Evolutionary conservation across 1,139 yeast species (phyloP).

Genomic region (Debaryomyces singareniensis): DNA sequence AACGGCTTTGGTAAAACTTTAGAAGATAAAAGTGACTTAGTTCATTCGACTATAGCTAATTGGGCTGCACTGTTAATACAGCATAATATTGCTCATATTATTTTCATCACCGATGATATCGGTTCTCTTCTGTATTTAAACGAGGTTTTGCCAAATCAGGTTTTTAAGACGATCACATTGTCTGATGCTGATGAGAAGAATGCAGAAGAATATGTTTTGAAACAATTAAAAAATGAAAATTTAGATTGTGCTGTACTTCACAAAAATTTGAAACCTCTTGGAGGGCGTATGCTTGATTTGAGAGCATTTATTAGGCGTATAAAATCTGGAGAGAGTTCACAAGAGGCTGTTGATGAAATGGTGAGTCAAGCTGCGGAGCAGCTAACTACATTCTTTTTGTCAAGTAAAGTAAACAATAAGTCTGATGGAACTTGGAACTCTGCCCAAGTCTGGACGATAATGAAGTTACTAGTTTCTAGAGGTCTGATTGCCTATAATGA

Average conservation of each 20-base stretch:
- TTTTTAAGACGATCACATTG: conserved; percentile 65
- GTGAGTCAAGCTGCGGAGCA: conserved; percentile 82
- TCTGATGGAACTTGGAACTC: conserved; percentile 49
- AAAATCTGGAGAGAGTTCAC: conserved; percentile 78
- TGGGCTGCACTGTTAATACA: conserved; percentile 82
- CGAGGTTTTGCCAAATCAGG: conserved; percentile 76
- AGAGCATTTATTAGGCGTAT: conserved; percentile 87
- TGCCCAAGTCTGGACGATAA: conserved; percentile 85
- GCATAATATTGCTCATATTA: conserved; percentile 81
- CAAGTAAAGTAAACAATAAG: conserved; percentile 19
- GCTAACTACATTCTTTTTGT: conserved; percentile 72
- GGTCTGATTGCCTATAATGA: conserved; percentile 46
- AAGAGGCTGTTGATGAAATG: conserved; percentile 73
- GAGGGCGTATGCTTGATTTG: conserved; percentile 91
- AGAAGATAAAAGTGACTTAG: conserved; percentile 52
- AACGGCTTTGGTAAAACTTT: conserved; percentile 61
- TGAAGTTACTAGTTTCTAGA: conserved; percentile 52
- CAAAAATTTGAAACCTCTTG: conserved; percentile 63
- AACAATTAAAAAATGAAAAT: conserved; percentile 40
- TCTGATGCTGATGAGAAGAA: conserved; percentile 76
- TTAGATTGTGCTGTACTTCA: conserved; percentile 35
- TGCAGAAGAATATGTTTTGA: conserved; percentile 65
- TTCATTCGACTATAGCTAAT: conserved; percentile 74
- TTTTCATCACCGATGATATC: conserved; percentile 79
- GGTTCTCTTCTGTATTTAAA: conserved; percentile 66